Percentiles rank a stretch among this genome's conserved stretches.
These are phyloP conservation scores for Triticum monococcum DNA, from an alignment of 176 grass and related monocot species.

Conservation along the genomic window DNA sequence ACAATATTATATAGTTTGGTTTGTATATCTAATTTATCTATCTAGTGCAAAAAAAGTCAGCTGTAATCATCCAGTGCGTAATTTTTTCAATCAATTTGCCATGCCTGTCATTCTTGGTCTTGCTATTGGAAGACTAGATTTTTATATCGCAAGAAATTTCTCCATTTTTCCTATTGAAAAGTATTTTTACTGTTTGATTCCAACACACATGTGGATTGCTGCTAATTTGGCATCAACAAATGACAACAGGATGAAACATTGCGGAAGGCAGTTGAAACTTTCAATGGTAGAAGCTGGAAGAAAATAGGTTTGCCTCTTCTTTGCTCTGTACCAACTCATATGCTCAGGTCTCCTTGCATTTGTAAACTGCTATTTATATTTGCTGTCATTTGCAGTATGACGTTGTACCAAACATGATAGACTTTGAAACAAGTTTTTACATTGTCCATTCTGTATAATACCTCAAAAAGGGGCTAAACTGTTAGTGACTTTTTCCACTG, in stretches of 20 bases:
- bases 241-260: slow-evolving; percentile 88
- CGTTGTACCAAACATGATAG: neutral
- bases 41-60: neutral
- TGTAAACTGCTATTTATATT: neutral
- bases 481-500: slow-evolving; percentile 12
- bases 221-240: slow-evolving; percentile 30
- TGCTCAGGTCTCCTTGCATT: neutral
- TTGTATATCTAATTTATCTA: neutral
- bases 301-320: slow-evolving; percentile 75
- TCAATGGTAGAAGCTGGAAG: slow-evolving; percentile 98
- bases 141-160: slow-evolving; percentile 16
- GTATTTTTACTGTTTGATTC: neutral
- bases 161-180: neutral
- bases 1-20: slow-evolving; percentile 9
- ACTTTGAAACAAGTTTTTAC: neutral
- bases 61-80: neutral
- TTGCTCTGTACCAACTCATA: neutral
- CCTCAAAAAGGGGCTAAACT: neutral
- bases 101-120: slow-evolving; percentile 3
- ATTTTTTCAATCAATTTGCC: neutral
- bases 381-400: neutral
- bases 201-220: neutral
- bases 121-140: neutral
- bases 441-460: slow-evolving; percentile 15
- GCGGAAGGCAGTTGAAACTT: slow-evolving; percentile 73